These are phyloP conservation scores for Clathrus columnatus DNA, from an alignment of 768 basidiomycete genomes.

Conservation along the genomic window DNA sequence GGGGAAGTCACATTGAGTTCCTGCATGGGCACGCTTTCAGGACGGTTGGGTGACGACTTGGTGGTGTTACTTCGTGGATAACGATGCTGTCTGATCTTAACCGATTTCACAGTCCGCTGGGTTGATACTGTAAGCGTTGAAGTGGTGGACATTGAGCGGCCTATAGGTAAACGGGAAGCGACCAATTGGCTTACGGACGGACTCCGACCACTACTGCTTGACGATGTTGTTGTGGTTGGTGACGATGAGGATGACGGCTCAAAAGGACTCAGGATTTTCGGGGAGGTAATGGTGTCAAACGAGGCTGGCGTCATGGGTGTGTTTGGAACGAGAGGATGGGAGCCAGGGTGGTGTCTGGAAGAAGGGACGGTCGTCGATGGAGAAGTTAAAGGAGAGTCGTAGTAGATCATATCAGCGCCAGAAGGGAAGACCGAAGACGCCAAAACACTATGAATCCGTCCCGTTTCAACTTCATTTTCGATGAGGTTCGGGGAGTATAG, in stretches of 20 bases:
- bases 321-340: constrained; percentile 1
- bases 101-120: background rate
- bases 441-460: background rate
- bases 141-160: background rate
- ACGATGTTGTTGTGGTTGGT: too few relatives aligned
- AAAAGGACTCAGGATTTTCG: background rate
- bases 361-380: background rate
- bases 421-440: constrained; percentile 8
- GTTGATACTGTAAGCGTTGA: background rate
- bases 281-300: background rate
- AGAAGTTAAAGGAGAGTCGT: background rate
- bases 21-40: background rate
- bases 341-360: background rate
- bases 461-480: background rate
- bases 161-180: constrained; percentile 4
- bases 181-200: background rate
- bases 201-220: too few relatives aligned
- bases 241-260: background rate
- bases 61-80: background rate
- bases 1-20: background rate
- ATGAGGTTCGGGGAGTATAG: background rate
- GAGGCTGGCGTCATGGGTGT: constrained; percentile 2
- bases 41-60: background rate
- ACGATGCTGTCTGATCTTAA: constrained; percentile 8
- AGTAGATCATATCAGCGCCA: constrained; percentile 3